Conservation (phyloP, 306 rosid species). For the Cyclanthera cordifolia region DNA sequence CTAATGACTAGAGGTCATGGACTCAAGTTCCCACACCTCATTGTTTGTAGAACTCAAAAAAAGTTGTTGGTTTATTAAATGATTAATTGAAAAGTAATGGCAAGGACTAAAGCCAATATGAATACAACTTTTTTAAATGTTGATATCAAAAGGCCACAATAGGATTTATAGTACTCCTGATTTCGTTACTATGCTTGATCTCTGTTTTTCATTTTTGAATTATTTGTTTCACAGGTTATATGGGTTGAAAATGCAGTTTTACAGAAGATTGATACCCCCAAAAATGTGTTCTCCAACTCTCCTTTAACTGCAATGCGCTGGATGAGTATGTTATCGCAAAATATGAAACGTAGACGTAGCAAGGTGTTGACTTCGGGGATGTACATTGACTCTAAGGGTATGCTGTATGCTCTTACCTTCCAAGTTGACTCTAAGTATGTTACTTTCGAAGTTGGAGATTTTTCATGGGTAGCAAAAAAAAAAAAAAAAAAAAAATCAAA, state of each 20-base stretch:
- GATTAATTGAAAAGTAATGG: not conserved
- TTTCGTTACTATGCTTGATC: not conserved
- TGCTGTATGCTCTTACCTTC: not conserved
- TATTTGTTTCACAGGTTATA: slow-evolving; percentile 14
- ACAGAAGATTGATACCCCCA: not conserved
- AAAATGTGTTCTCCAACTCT: slow-evolving; percentile 4
- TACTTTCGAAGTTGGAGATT: too few species aligned
- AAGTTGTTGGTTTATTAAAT: not conserved
- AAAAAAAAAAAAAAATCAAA: too few species aligned
- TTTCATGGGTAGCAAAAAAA: too few species aligned
- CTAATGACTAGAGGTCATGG: too few species aligned
- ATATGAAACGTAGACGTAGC: not conserved
- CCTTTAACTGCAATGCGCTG: slow-evolving; percentile 16
- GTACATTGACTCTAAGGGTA: not conserved
- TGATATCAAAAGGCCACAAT: not conserved
- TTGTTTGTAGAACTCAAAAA: too few species aligned
- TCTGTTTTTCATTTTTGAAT: not conserved
- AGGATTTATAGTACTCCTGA: not conserved
- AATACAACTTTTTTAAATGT: not conserved
- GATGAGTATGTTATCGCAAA: not conserved
- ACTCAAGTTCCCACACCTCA: too few species aligned
- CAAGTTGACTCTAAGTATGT: too few species aligned
- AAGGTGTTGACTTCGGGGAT: not conserved
- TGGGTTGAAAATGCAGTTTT: slow-evolving; percentile 26
- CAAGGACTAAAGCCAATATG: not conserved